phyloP scores from a whole-genome alignment of 2,329 filamentous ascomycete species.

The Ophiognomonia clavigignenti-juglandacearum region DNA sequence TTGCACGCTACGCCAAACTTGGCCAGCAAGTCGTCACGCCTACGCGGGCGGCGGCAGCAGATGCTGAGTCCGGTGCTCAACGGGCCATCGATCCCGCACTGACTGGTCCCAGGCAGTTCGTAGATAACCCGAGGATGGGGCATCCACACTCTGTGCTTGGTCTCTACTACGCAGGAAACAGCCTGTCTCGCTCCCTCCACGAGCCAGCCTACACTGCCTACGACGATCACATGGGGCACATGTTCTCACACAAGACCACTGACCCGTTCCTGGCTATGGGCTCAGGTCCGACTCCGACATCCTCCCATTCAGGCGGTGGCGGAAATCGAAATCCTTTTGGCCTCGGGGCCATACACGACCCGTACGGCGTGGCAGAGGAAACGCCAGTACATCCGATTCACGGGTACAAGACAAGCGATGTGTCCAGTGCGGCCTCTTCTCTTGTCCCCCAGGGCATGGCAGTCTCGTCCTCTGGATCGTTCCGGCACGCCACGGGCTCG shows the following conservation, averaged over 20 bases:
- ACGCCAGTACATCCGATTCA: slow-evolving; percentile 19
- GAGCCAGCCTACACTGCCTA: slow-evolving; percentile 10
- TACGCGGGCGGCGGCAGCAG: slow-evolving; percentile 23
- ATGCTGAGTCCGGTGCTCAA: slow-evolving; percentile 16
- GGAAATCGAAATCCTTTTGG: slow-evolving; percentile 15
- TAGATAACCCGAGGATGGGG: slow-evolving; percentile 1
- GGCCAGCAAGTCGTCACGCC: slow-evolving; percentile 32
- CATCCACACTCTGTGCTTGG: slow-evolving; percentile 1
- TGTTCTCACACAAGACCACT: slow-evolving; percentile 7
- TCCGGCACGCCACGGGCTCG: slow-evolving; percentile 20
- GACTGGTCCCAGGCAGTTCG: neutral
- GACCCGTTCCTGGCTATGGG: slow-evolving; percentile 9
- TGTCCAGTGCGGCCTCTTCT: slow-evolving; percentile 34
- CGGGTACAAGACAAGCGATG: slow-evolving; percentile 30
- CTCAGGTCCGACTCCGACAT: slow-evolving; percentile 19
- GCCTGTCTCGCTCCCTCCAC: slow-evolving; percentile 1
- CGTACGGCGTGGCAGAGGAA: slow-evolving; percentile 21
- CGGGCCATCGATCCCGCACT: neutral
- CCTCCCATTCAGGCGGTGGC: slow-evolving; percentile 19
- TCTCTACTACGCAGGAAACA: slow-evolving; percentile 9
- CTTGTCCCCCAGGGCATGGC: slow-evolving; percentile 30
- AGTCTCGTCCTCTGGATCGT: slow-evolving; percentile 24
- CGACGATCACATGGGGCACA: slow-evolving; percentile 10
- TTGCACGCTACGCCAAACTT: slow-evolving; percentile 63
- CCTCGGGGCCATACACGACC: slow-evolving; percentile 14